Percentiles rank a stretch among this genome's conserved stretches.
Conservation (phyloP, 2,329 filamentous ascomycete genomes). For the Aspergillus floridensis region DNA sequence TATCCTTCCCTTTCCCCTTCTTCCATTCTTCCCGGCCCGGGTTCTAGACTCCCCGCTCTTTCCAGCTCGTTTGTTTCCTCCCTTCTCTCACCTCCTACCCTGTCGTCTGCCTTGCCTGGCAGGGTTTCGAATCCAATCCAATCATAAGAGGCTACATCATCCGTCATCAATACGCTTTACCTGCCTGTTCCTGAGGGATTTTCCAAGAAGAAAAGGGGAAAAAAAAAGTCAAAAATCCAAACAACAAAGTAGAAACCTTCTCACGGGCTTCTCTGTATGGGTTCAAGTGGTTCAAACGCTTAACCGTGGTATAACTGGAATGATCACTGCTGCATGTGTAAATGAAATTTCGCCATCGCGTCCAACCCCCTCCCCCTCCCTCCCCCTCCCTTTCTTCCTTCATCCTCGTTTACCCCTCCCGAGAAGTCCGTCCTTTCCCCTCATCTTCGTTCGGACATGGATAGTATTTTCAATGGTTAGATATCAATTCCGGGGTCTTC, state of each 20-base stretch:
- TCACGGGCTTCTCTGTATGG: background rate
- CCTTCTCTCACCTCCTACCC: background rate
- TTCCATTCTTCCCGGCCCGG: background rate
- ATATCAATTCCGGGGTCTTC: background rate
- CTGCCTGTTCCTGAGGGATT: background rate
- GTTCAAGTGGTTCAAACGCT: constrained; percentile 3
- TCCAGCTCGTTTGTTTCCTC: background rate
- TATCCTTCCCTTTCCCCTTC: background rate
- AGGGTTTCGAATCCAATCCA: background rate
- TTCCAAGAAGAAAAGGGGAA: background rate
- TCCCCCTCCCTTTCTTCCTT: background rate
- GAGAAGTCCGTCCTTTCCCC: background rate
- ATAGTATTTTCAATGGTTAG: background rate
- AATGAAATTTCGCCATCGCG: background rate
- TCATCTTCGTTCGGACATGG: background rate
- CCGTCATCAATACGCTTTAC: background rate
- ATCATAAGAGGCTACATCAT: background rate
- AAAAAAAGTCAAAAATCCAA: background rate
- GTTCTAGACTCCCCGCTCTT: background rate
- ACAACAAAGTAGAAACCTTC: constrained; percentile 1
- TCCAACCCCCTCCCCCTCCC: background rate
- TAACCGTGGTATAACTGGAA: constrained; percentile 10
- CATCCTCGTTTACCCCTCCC: background rate
- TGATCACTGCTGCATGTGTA: constrained; percentile 1
- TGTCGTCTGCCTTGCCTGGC: background rate